These are phyloP conservation scores for Botryotinia globosa DNA, from an alignment of 2,329 filamentous ascomycete species.

Conservation along the genomic window DNA sequence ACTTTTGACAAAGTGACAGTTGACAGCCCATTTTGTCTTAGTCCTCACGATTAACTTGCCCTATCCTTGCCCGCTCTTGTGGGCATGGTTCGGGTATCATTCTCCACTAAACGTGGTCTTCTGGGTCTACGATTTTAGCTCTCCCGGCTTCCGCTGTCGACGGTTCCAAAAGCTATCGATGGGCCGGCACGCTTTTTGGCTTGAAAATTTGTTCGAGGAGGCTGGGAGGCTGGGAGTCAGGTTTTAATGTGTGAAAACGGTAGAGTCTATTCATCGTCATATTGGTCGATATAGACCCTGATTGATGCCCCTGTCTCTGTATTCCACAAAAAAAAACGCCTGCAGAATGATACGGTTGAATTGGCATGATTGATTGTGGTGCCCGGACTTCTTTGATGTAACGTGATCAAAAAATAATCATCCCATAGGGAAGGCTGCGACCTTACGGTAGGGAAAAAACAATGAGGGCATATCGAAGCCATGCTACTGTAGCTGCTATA, in stretches of 20 bases:
- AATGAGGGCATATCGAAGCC: slow-evolving; percentile 4
- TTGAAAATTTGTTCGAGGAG: slow-evolving; percentile 17
- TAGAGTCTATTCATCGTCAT: neutral
- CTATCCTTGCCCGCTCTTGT: slow-evolving; percentile 19
- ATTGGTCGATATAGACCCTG: neutral
- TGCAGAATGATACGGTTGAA: neutral
- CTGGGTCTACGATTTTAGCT: slow-evolving; percentile 21
- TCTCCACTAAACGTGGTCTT: slow-evolving; percentile 23
- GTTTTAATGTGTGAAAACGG: neutral
- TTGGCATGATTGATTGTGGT: slow-evolving; percentile 1
- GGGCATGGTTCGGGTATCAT: slow-evolving; percentile 27
- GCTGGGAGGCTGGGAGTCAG: slow-evolving; percentile 11
- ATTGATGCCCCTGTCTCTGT: neutral
- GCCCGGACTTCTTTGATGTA: neutral
- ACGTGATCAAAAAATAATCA: slow-evolving; percentile 6
- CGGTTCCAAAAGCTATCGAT: slow-evolving; percentile 18
- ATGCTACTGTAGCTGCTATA: slow-evolving; percentile 4
- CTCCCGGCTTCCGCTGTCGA: slow-evolving; percentile 26
- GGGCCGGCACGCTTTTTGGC: slow-evolving; percentile 23
- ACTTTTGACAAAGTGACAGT: slow-evolving; percentile 11
- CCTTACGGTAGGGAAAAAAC: neutral
- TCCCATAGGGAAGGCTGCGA: neutral
- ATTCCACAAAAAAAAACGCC: neutral
- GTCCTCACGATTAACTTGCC: neutral
- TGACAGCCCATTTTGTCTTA: slow-evolving; percentile 17